Evolutionary conservation across 2,329 filamentous ascomycete genomes (phyloP), one percentile per base, ranked within the genome.

Genomic region (Albophoma yamanashiensis): DNA sequence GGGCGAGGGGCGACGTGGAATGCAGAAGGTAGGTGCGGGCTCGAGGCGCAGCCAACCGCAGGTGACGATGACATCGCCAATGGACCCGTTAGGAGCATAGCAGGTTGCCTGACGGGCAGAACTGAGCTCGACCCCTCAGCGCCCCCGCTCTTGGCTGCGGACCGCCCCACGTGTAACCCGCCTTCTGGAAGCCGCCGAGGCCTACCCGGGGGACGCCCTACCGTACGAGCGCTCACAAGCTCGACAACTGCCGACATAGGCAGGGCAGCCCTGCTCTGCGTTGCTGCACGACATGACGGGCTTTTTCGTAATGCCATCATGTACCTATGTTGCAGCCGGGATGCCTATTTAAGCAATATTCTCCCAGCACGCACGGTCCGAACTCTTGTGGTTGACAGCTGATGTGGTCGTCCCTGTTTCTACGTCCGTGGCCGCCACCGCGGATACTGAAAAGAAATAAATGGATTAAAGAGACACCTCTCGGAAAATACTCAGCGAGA

Each of bases 41-140:
- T 22, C 40, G 52, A 42, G 58, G 38, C 39, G 31, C 42, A 57
- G 57, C 57, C 53, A 61, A 36, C 57, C 57, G 43, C 55, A 60
- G 38, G 56, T 57, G 58, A 43, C 52, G 57, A 63, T 64, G 64
- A 65, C 62, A 63, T 64, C 63, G 62, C 60, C 42, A 27, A 62
- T 64, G 62, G 63, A 53, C 58, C 58, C 43, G 4, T 39, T 20
- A 31, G 17, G 57, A 56, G 55, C 22, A 47, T 27, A 50, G 3
- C 27, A 31, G 27, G 27, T 31, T 31, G 45, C 45, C 45, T 50
- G 45, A 50, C 12, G n/a, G n/a, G n/a, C n/a, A n/a, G n/a, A n/a
- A n/a, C 14, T 40, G 15, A 47, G 12, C 27, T 31, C 27, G 17
- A 52, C 47, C 47, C 47, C 47, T 52, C 47, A 52, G 47, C 17